A percentile compares a stretch with the other conserved stretches of the same genome.
phyloP scores from a whole-genome alignment of 1,139 yeast species.

The Nakaseomyces nivariensis region DNA sequence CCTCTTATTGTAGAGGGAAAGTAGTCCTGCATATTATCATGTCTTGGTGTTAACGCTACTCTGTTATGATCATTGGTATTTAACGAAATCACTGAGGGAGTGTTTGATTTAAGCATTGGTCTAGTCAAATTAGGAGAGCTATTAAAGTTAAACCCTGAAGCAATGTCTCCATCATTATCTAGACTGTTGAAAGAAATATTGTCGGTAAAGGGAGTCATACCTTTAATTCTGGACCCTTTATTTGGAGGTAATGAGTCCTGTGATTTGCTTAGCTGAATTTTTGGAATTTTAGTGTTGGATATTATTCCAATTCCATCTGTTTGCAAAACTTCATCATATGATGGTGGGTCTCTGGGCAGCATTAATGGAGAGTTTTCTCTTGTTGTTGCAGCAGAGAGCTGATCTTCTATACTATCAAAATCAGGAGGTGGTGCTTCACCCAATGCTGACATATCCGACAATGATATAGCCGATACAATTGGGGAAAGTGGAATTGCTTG shows the following conservation, averaged over 20 bases:
- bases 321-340: constrained; percentile 27
- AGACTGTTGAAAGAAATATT: constrained; percentile 5
- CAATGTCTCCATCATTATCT: constrained; percentile 28
- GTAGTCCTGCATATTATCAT: constrained; percentile 16
- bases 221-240: neutral
- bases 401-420: constrained; percentile 17
- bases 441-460: neutral
- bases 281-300: constrained; percentile 11
- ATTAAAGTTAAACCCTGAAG: constrained; percentile 28
- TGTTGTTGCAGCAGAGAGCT: constrained; percentile 3
- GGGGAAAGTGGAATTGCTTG: constrained; percentile 51
- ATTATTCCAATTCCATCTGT: constrained; percentile 13
- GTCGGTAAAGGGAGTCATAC: constrained; percentile 6
- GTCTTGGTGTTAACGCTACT: constrained; percentile 1
- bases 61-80: constrained; percentile 5
- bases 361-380: constrained; percentile 1
- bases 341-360: constrained; percentile 34
- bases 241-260: constrained; percentile 15
- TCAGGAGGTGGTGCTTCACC: constrained; percentile 19
- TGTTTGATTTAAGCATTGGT: constrained; percentile 26
- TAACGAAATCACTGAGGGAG: constrained; percentile 9
- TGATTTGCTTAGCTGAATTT: constrained; percentile 17
- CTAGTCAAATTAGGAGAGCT: constrained; percentile 30
- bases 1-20: constrained; percentile 33
- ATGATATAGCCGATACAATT: constrained; percentile 24